Conservation (phyloP, 345 rosid species). For the Hibiscus trionum region DNA sequence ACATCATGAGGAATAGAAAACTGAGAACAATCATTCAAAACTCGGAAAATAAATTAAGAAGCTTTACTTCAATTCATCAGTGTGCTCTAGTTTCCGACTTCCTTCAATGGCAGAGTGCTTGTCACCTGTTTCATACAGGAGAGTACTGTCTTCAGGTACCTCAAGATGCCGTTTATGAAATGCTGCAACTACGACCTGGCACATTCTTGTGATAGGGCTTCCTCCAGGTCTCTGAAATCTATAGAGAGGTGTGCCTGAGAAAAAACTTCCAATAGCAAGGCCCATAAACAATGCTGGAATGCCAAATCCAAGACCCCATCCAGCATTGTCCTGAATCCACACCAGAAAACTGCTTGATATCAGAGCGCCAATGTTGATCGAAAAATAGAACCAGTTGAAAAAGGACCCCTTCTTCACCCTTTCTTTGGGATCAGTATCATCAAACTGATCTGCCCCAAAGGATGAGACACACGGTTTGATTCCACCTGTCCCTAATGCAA, state of each 20-base stretch:
- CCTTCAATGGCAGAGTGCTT: conserved; percentile 62
- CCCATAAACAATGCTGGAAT: conserved; percentile 93
- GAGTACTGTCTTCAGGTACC: conserved; percentile 52
- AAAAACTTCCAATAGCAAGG: conserved; percentile 73
- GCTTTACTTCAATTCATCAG: conserved; percentile 49
- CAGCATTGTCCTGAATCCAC: conserved; percentile 85
- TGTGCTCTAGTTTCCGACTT: conserved; percentile 73
- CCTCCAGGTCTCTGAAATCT: conserved; percentile 91
- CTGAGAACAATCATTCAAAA: conserved; percentile 2
- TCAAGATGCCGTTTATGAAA: conserved; percentile 49
- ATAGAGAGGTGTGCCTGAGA: conserved; percentile 78
- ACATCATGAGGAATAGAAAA: too few species aligned
- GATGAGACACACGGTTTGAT: conserved; percentile 84
- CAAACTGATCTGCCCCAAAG: conserved; percentile 95
- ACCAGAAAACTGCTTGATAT: conserved; percentile 79
- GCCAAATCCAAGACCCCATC: conserved; percentile 94
- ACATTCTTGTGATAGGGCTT: conserved; percentile 80
- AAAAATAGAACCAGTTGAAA: conserved; percentile 93
- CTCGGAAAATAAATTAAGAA: neutral
- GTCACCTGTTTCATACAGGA: conserved; percentile 68
- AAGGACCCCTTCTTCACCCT: conserved; percentile 80
- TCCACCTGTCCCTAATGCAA: conserved; percentile 91
- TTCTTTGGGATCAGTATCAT: conserved; percentile 73
- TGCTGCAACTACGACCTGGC: conserved; percentile 78
- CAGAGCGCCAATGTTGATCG: conserved; percentile 84